These are phyloP conservation scores for Dictyostelium citrinum DNA, from an alignment of 78 protist species.

Conservation along the genomic window DNA sequence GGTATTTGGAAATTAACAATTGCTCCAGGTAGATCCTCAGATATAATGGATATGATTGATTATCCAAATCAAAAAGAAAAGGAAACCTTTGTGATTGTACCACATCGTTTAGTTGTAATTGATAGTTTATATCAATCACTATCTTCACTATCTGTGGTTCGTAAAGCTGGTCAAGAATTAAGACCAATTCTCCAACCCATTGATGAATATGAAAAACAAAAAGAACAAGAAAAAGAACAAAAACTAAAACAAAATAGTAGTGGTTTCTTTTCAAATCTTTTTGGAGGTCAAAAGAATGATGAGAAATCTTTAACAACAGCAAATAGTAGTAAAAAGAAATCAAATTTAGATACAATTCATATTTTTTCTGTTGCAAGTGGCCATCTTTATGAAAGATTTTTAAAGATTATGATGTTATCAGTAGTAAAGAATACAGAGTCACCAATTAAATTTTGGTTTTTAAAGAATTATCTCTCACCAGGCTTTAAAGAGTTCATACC, in stretches of 20 bases:
- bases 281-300: background rate
- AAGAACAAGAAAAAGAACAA: background rate
- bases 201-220: background rate
- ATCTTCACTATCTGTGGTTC: background rate
- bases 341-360: slow-evolving; percentile 86
- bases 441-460: slow-evolving; percentile 97
- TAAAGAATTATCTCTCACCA: slow-evolving; percentile 94
- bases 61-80: background rate
- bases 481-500: slow-evolving; percentile 85
- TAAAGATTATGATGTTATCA: slow-evolving; percentile 95
- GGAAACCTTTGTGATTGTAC: background rate
- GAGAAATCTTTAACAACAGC: background rate
- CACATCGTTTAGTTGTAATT: background rate
- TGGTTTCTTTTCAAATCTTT: background rate
- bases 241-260: background rate
- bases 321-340: background rate
- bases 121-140: background rate
- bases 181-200: slow-evolving; percentile 44
- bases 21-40: background rate
- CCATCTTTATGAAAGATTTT: slow-evolving; percentile 97
- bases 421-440: slow-evolving; percentile 84
- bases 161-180: slow-evolving; percentile 44
- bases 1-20: slow-evolving; percentile 84
- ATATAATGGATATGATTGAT: slow-evolving; percentile 2
- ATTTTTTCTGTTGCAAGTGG: slow-evolving; percentile 98